Percentiles rank a stretch among this genome's conserved stretches.
phyloP scores from a whole-genome alignment of 305 asterid genomes.

The Rubia tinctorum region DNA sequence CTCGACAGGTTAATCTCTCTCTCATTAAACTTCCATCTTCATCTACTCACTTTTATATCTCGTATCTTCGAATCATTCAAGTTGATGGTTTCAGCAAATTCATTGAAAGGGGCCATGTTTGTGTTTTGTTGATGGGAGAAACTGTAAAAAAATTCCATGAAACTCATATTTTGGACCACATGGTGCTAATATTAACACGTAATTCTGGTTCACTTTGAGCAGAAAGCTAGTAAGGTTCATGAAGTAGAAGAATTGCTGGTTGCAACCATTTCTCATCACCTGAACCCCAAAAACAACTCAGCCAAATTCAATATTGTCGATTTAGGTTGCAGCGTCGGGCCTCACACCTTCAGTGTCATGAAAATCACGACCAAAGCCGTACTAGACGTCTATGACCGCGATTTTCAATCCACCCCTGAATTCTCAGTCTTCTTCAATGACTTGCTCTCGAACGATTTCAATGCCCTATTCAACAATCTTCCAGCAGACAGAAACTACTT shows the following conservation, averaged over 20 bases:
- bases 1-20: not conserved
- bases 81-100: not conserved
- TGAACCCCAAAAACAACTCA: not conserved
- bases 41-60: too few species aligned
- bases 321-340: slow-evolving; percentile 2
- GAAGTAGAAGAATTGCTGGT: slow-evolving; percentile 2
- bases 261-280: slow-evolving; percentile 8
- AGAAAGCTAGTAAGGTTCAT: slow-evolving; percentile 2
- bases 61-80: not conserved
- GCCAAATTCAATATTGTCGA: not conserved
- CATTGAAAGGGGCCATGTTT: not conserved
- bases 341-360: slow-evolving; percentile 3
- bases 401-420: not conserved
- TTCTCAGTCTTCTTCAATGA: slow-evolving; percentile 9
- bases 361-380: slow-evolving; percentile 7
- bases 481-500: slow-evolving; percentile 2
- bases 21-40: not conserved
- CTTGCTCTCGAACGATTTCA: not conserved
- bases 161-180: too few species aligned
- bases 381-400: not conserved
- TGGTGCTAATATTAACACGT: not conserved
- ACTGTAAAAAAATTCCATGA: too few species aligned
- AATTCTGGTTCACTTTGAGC: not conserved
- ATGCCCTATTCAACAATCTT: not conserved
- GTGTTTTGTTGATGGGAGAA: too few species aligned